Conservation (phyloP, 805 yeast genomes). For the Barnettozyma sp. region DNA sequence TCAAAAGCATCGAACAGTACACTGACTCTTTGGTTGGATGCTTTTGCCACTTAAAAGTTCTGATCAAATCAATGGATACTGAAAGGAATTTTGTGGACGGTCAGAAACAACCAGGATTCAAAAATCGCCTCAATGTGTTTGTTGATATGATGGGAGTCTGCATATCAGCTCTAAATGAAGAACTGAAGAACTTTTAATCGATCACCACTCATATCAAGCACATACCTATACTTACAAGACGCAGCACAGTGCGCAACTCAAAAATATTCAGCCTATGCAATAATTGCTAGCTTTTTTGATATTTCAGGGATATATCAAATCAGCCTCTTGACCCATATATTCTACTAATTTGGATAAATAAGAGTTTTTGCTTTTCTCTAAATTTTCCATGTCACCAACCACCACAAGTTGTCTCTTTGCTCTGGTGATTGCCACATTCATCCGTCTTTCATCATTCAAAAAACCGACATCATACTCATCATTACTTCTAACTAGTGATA, state of each 20-base stretch:
- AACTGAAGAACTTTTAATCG: too few relatives aligned
- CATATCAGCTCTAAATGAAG: conserved; percentile 1
- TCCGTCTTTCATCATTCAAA: conserved; percentile 65
- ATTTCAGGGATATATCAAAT: conserved; percentile 8
- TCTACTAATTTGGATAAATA: conserved; percentile 7
- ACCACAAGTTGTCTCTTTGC: conserved; percentile 80
- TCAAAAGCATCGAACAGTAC: not conserved
- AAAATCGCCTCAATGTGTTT: conserved; percentile 1
- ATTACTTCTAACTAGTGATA: conserved; percentile 80
- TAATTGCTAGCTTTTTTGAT: not conserved
- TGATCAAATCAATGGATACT: not conserved
- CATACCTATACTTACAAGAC: too few relatives aligned
- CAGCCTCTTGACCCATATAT: conserved; percentile 9
- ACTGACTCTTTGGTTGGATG: conserved; percentile 6
- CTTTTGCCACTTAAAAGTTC: conserved; percentile 1
- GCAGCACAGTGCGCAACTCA: too few relatives aligned
- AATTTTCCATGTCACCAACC: conserved; percentile 77
- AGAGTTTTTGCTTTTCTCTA: conserved; percentile 22
- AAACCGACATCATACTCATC: conserved; percentile 70
- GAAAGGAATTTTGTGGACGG: not conserved
- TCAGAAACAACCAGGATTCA: not conserved
- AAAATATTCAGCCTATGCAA: too few relatives aligned
- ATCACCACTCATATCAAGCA: too few relatives aligned
- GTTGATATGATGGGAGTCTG: conserved; percentile 6
- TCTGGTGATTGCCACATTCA: conserved; percentile 92